phyloP scores from a whole-genome alignment of 2,329 filamentous ascomycete genomes.

The Ascochyta koolunga region DNA sequence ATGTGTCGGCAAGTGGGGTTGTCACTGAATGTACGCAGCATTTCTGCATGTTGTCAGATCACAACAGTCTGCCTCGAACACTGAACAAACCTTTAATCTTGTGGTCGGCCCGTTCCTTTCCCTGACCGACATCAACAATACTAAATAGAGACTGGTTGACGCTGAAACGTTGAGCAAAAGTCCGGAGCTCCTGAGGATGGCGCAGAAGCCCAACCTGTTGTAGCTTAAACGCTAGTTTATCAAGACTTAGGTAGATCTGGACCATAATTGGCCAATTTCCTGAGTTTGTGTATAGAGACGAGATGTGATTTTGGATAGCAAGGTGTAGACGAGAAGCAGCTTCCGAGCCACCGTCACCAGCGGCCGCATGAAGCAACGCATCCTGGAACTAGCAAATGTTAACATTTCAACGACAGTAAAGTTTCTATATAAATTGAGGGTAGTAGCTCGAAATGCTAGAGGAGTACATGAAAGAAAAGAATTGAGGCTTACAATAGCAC shows the following conservation, averaged over 20 bases:
- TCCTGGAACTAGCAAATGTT: constrained; percentile 50
- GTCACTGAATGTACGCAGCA: constrained; percentile 53
- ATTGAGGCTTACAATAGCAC: constrained; percentile 48
- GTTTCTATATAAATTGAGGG: not conserved
- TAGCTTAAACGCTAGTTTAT: constrained; percentile 53
- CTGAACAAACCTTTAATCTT: constrained; percentile 50
- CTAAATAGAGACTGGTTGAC: constrained; percentile 54
- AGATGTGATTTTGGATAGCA: constrained; percentile 52
- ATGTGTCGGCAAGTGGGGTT: constrained; percentile 56
- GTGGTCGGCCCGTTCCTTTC: constrained; percentile 56
- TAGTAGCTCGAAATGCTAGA: not conserved
- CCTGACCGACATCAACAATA: constrained; percentile 56
- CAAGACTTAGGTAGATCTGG: constrained; percentile 55
- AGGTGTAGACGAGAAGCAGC: constrained; percentile 52
- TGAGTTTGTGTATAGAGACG: constrained; percentile 48
- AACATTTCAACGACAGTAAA: not conserved
- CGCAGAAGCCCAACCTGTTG: constrained; percentile 50
- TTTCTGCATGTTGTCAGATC: constrained; percentile 43
- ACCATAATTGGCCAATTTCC: constrained; percentile 54
- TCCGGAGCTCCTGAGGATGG: constrained; percentile 47
- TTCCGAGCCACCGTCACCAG: constrained; percentile 53
- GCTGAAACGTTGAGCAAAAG: constrained; percentile 53
- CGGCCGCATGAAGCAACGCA: constrained; percentile 49
- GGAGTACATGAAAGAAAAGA: not conserved
- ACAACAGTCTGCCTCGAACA: too few relatives aligned